These are phyloP conservation scores for Ascochyta clinopodiicola DNA, from an alignment of 2,329 filamentous ascomycete species.

Conservation along the genomic window DNA sequence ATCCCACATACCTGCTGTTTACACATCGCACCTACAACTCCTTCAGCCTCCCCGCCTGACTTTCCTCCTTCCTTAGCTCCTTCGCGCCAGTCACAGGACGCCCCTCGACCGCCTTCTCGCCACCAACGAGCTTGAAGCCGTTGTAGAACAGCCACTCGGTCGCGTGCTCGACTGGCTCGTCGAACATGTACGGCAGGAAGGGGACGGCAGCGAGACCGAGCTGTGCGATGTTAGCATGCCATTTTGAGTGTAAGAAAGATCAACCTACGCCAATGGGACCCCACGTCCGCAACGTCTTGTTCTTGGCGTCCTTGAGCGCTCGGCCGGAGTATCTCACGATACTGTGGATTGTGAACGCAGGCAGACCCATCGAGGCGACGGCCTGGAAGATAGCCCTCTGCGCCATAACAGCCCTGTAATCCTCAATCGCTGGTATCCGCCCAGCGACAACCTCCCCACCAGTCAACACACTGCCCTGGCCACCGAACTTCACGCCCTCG, in stretches of 20 bases:
- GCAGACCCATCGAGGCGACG: conserved; percentile 90
- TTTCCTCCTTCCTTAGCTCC: conserved; percentile 45
- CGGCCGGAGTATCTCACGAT: conserved; percentile 87
- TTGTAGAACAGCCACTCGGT: conserved; percentile 91
- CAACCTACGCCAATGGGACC: conserved; percentile 83
- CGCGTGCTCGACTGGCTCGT: conserved; percentile 89
- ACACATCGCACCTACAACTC: conserved; percentile 47
- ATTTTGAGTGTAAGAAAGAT: neutral
- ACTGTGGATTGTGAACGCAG: conserved; percentile 91
- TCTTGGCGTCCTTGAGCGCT: conserved; percentile 85
- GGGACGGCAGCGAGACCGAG: conserved; percentile 73
- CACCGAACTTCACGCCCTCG: conserved; percentile 31
- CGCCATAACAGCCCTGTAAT: conserved; percentile 89
- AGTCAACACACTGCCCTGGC: conserved; percentile 25
- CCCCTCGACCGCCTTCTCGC: conserved; percentile 61
- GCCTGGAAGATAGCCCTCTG: conserved; percentile 91
- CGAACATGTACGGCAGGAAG: conserved; percentile 82
- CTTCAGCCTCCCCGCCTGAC: conserved; percentile 44
- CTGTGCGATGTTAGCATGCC: conserved; percentile 43
- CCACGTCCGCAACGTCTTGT: conserved; percentile 78
- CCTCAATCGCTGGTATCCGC: conserved; percentile 76
- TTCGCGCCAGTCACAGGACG: conserved; percentile 49
- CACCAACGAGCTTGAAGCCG: conserved; percentile 76
- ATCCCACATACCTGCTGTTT: neutral
- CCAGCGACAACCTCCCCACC: conserved; percentile 43